Evolutionary conservation across 140 eudicot genomes (phyloP), one percentile per base, ranked within the genome.

Genomic region (Cichorium intybus): DNA sequence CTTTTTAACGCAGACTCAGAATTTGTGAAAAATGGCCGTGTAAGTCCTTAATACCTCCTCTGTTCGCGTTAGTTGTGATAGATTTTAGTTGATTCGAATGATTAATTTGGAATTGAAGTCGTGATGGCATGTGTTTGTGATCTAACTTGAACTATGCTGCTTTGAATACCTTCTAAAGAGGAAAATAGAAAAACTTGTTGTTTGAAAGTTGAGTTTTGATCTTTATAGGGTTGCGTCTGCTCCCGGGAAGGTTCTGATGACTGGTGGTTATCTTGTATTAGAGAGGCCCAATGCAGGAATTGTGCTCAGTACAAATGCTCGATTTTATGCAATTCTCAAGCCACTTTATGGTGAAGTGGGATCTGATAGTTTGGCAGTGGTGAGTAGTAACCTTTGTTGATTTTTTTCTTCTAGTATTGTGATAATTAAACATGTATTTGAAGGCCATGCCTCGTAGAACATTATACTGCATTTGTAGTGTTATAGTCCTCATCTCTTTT

Each of bases 261-360:
- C 75, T 6, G 70, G 70, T 58, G 80, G 80, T 39, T 67, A 75
- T 75, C 62, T 75, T 52, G 75, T 75, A 26, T 41, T 67, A 0
- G 75, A 75, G 58, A 60, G 75, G 31, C 75, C 80, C 0, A 59
- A 75, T 75, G 75, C 70, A 26, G 80, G 70, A 27, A 76, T 76
- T 60, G 97, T 90, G n/a, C 80, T 90, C 31, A 90, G 97, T 62
- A 86, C 95, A 6, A 90, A 78, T 73, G 87, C 95, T 56, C 82
- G 93, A 24, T 90, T 90, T 69, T 81, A 84, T 46, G 95, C 90
- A 2, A 75, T 86, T 75, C 84, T 86, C n/a, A 89, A 90, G 52
- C 97, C 89, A 8, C 68, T 90, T 31, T 67, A 77, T 52, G 82
- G 79, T 50, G 80, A 69, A 65, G 10, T 72, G 24, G 78, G 70